These are phyloP conservation scores for Spathaspora boniae DNA, from an alignment of 805 yeast genomes.

Conservation along the genomic window DNA sequence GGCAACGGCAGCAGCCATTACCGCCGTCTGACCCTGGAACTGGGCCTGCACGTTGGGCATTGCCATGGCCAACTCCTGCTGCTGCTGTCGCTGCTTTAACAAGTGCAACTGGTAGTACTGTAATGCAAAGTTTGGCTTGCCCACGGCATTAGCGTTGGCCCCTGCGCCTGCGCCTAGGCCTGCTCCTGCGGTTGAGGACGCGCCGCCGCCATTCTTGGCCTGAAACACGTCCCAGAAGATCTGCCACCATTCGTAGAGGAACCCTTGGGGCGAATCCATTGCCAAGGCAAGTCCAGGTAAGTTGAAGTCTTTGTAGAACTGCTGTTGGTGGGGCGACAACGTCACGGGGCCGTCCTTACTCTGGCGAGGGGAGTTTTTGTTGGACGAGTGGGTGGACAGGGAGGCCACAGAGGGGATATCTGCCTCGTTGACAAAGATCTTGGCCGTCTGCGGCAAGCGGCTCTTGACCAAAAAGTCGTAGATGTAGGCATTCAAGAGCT, in stretches of 20 bases:
- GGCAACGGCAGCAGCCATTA: too few relatives aligned
- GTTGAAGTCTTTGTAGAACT: constrained; percentile 36
- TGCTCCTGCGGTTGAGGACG: constrained; percentile 1
- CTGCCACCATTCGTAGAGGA: constrained; percentile 93
- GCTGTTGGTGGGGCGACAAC: constrained; percentile 21
- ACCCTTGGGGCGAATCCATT: constrained; percentile 85
- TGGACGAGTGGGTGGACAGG: constrained; percentile 7
- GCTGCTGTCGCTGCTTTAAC: constrained; percentile 58
- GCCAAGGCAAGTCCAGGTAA: constrained; percentile 50
- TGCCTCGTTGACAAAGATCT: constrained; percentile 71
- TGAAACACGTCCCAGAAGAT: constrained; percentile 92
- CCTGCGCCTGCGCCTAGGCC: constrained; percentile 1
- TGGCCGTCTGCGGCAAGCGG: constrained; percentile 68
- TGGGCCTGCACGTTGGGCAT: constrained; percentile 9
- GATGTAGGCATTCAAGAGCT: constrained; percentile 74
- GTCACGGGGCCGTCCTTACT: constrained; percentile 24
- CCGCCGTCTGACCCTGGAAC: too few relatives aligned
- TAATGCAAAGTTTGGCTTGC: constrained; percentile 43
- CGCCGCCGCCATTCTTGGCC: constrained; percentile 56
- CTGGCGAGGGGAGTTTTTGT: constrained; percentile 14
- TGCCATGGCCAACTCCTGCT: constrained; percentile 31
- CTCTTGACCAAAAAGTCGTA: constrained; percentile 82
- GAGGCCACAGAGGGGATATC: constrained; percentile 45
- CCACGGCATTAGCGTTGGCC: too few relatives aligned
- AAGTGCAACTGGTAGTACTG: constrained; percentile 67